A percentile compares a stretch with the other conserved stretches of the same genome.
These are phyloP conservation scores for Cocos nucifera DNA, from an alignment of 176 grass and related monocot genomes.

Conservation along the genomic window DNA sequence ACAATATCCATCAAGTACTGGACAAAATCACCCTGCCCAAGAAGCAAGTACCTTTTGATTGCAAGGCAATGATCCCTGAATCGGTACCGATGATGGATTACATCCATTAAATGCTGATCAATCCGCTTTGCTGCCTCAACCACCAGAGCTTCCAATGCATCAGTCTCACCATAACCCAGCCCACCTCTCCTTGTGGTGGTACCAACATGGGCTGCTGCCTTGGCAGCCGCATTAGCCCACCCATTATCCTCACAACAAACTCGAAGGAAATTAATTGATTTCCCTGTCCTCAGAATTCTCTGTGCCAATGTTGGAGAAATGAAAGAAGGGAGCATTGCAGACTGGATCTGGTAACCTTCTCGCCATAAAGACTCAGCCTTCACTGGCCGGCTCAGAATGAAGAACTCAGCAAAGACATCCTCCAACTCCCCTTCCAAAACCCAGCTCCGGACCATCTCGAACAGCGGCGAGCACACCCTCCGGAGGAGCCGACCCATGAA, in stretches of 20 bases:
- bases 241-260: conserved; percentile 90
- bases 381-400: conserved; percentile 68
- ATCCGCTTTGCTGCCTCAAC: conserved; percentile 83
- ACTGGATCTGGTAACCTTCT: conserved; percentile 80
- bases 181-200: conserved; percentile 66
- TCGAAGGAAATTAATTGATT: conserved; percentile 88
- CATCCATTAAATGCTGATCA: conserved; percentile 78
- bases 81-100: conserved; percentile 66
- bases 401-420: conserved; percentile 83
- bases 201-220: conserved; percentile 71
- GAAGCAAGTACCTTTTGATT: conserved; percentile 92
- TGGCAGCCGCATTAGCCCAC: conserved; percentile 61
- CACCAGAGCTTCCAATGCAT: conserved; percentile 81
- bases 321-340: conserved; percentile 76
- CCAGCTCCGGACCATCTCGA: conserved; percentile 90
- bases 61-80: conserved; percentile 93
- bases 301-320: conserved; percentile 75
- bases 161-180: conserved; percentile 81
- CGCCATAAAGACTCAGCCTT: conserved; percentile 85
- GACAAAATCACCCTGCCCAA: conserved; percentile 95
- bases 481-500: conserved; percentile 77
- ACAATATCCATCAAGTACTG: conserved; percentile 95
- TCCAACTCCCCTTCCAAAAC: conserved; percentile 82
- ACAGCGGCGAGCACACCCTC: conserved; percentile 79
- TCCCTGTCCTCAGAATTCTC: conserved; percentile 80